Evolutionary conservation across 139 green algal species (phyloP), one percentile per base, ranked within the genome.

Genomic region (Parachlorella kessleri): DNA sequence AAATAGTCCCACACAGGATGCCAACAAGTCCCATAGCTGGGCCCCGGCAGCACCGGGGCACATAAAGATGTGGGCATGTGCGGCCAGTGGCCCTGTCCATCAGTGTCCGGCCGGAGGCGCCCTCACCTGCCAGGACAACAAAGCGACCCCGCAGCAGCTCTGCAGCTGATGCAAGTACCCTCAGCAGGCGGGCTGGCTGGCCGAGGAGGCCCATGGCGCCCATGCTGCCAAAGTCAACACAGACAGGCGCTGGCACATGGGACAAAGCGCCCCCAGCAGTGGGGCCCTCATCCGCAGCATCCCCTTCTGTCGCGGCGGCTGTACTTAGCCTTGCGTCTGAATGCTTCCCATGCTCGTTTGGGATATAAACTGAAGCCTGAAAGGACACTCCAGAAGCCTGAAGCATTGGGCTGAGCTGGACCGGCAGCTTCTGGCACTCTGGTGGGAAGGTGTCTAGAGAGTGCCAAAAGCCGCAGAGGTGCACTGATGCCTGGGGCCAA

Each of bases 171-270:
- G 63, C 21, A 36, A 94, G 64, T 8, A 91, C 74, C 4, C 18
- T 4, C 26, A 90, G 65, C 30, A 89, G 78, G n/a, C 65, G 23
- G 1, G 3, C 0, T 2, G 89, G 77, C 4, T 84, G 41, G 4
- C 74, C 74, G 6, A 94, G 59, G 33, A 94, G 84, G 0, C 91
- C 91, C 82, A 94, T 73, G 24, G 33, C 42, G 24, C 86, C 86
- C 81, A 89, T 90, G 67, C 83, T 90, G 74, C 89, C 87, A 75
- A 93, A 88, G 72, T 92, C 87, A 21, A 90, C 76, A 2, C 81
- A 70, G 8, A 88, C 24, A 53, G 76, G 41, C 1, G 32, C 28
- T 33, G 18, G 32, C 65, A 33, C 23, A 21, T 68, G 24, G 23
- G 24, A 30, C 26, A 7, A 30, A 68, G 63, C 28, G 63, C 63